Base-by-base conservation (phyloP, 2,329 filamentous ascomycete genomes). In the Colletotrichum sp. region DNA sequence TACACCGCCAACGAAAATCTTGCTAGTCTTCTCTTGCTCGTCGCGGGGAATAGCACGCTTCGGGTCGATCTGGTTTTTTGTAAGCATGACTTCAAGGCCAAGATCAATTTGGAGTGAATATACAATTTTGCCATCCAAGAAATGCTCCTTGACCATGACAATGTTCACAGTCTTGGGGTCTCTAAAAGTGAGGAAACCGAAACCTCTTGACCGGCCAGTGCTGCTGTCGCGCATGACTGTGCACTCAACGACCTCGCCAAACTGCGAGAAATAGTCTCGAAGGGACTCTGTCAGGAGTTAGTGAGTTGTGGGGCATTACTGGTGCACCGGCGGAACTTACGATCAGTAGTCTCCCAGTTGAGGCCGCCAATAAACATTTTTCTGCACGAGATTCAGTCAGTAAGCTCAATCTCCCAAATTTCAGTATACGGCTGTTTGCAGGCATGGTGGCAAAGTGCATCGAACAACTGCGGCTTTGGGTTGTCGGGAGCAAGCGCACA, bases 321-420 rank as follows among this genome's bases (percentile, higher is more conserved):
- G 49, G 52, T 32, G 9, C 44, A 24, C n/a, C 15, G 10, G 59
- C 44, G 21, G 6, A 44, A 59, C 96, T 90, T 93, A 99, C 96
- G 93, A 88, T 99, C 96, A 72, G 97, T 99, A 18, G 97, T 99
- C 86, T 99, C 97, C 97, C 97, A 99, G 84, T 99, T 99, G 71
- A 99, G 88, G 55, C 97, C 97, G 81, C 97, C 97, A 86, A 99
- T 99, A 82, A 99, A 99, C 97, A 99, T 99, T 89, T 99, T 99
- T 82, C 97, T 99, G 87, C 82, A 81, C 75, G 26, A 28, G 12
- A 13, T 30, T 34, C 36, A 28, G 63, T 77, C 57, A 77, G 69
- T 55, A 73, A 36, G 36, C 16, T 69, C 16, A 7, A 64, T 18
- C 10, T 8, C 16, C 28, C 24, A 52, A 16, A 60, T 16, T 59